Conservation (phyloP, 805 yeast genomes). For the Schizosaccharomyces octosporus region DNA sequence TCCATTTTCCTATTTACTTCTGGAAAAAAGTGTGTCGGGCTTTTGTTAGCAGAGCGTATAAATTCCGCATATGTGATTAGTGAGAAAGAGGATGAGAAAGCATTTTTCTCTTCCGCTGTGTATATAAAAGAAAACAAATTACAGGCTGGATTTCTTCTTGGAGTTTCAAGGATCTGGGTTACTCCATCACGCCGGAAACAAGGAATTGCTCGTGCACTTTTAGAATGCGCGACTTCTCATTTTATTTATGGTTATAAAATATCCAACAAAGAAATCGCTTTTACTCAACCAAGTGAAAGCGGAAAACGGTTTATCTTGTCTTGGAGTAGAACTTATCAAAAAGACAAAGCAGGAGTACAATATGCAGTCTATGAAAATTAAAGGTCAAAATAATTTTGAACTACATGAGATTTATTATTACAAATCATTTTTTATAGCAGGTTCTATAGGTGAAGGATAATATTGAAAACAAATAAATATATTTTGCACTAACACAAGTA, state of each 20-base stretch:
- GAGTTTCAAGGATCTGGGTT: neutral
- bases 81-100: neutral
- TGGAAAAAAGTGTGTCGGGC: neutral
- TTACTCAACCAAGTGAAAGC: constrained; percentile 1
- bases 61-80: neutral
- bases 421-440: neutral
- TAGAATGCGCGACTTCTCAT: neutral
- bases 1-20: neutral
- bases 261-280: neutral
- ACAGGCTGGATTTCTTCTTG: neutral
- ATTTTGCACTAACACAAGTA: too few relatives aligned
- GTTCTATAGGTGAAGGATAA: too few relatives aligned
- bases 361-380: neutral
- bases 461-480: too few relatives aligned
- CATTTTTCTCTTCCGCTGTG: neutral
- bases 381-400: neutral
- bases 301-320: neutral
- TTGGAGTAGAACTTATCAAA: neutral
- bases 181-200: neutral
- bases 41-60: neutral
- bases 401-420: neutral
- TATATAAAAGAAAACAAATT: neutral
- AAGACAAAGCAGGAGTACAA: neutral
- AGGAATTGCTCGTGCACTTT: neutral
- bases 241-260: neutral